Conservation (phyloP, 2,329 filamentous ascomycete species). For the Akanthomyces uredinophilus region DNA sequence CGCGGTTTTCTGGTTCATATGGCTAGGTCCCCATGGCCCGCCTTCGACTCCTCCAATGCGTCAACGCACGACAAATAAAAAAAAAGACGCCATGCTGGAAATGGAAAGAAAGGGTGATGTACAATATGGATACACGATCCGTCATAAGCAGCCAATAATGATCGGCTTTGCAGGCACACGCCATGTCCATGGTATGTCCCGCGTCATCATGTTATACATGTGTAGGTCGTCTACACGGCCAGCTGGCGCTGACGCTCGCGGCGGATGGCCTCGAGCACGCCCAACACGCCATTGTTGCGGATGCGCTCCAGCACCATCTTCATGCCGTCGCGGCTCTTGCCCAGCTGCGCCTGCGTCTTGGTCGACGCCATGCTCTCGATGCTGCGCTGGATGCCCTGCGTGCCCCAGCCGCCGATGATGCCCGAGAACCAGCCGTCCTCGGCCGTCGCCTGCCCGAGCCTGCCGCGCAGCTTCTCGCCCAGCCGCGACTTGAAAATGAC, state of each 20-base stretch:
- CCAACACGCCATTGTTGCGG: constrained; percentile 53
- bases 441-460: constrained; percentile 39
- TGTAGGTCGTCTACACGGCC: background rate
- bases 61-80: constrained; percentile 17
- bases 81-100: constrained; percentile 33
- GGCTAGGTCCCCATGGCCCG: constrained; percentile 16
- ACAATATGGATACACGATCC: constrained; percentile 27
- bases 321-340: constrained; percentile 81
- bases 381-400: constrained; percentile 67
- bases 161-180: constrained; percentile 11
- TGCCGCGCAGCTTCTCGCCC: constrained; percentile 61
- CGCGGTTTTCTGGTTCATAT: constrained; percentile 18
- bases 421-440: constrained; percentile 48
- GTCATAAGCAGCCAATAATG: constrained; percentile 3
- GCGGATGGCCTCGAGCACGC: constrained; percentile 52
- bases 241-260: constrained; percentile 35
- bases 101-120: constrained; percentile 27
- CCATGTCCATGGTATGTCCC: background rate
- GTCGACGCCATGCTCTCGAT: constrained; percentile 75
- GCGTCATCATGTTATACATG: constrained; percentile 11
- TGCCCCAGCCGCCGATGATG: constrained; percentile 55
- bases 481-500: constrained; percentile 69
- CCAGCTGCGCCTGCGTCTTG: constrained; percentile 71
- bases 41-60: background rate
- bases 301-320: constrained; percentile 70